These are phyloP conservation scores for Tephrocybe sp. DNA, from an alignment of 768 basidiomycete genomes.

Conservation along the genomic window DNA sequence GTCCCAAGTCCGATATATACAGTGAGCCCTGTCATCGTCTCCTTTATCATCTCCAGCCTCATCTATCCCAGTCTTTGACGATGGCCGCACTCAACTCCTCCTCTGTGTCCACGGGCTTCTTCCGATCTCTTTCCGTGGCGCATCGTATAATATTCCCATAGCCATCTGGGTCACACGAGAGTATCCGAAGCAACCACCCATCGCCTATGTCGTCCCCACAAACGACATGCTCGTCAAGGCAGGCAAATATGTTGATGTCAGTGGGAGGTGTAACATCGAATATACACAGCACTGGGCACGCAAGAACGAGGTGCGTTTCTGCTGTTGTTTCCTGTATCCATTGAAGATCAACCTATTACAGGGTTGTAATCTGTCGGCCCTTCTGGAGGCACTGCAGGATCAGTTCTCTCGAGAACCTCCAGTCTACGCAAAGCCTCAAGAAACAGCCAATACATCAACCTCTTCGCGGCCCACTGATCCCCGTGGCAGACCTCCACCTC, in stretches of 20 bases:
- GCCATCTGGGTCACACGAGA: conserved; percentile 85
- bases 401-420: conserved; percentile 87
- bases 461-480: conserved; percentile 13
- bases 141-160: conserved; percentile 92
- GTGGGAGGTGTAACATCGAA: conserved; percentile 67
- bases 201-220: conserved; percentile 91
- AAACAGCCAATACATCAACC: conserved; percentile 18
- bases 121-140: conserved; percentile 75
- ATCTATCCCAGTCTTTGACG: conserved; percentile 74
- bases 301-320: conserved; percentile 74
- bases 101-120: conserved; percentile 91
- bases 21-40: conserved; percentile 32
- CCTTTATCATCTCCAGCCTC: conserved; percentile 11
- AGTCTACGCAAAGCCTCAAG: conserved; percentile 80
- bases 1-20: conserved; percentile 83
- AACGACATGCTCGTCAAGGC: conserved; percentile 86
- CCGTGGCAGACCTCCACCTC: conserved; percentile 36
- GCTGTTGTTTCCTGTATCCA: conserved; percentile 11
- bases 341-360: conserved; percentile 28
- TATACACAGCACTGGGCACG: conserved; percentile 78
- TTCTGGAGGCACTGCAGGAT: conserved; percentile 77
- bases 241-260: conserved; percentile 74
- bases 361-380: conserved; percentile 74
- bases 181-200: conserved; percentile 81
- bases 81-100: conserved; percentile 89